phyloP scores from a whole-genome alignment of 2,329 filamentous ascomycete species.

The Zasmidium cellare region DNA sequence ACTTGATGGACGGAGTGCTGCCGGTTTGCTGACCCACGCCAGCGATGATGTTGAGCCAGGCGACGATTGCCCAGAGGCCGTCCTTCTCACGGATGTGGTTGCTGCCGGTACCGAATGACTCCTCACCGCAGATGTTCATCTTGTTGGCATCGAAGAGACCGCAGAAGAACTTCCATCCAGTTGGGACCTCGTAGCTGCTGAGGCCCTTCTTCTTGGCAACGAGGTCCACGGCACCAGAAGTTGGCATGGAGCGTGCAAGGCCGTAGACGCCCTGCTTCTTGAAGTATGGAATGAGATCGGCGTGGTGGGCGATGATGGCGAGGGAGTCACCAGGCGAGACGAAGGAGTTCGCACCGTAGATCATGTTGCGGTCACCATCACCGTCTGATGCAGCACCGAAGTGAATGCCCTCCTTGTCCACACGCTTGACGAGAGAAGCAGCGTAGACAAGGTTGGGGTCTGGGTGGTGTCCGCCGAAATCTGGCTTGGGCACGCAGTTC shows the following conservation, averaged over 20 bases:
- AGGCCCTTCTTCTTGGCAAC: constrained; percentile 94
- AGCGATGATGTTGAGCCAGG: constrained; percentile 98
- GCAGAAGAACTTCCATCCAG: constrained; percentile 99
- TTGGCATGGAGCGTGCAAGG: constrained; percentile 95
- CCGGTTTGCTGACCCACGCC: constrained; percentile 81
- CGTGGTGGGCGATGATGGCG: constrained; percentile 97
- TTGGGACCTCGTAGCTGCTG: constrained; percentile 92
- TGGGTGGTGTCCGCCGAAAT: constrained; percentile 96
- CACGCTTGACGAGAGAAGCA: constrained; percentile 87
- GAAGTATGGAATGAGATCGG: constrained; percentile 96
- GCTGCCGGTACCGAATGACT: constrained; percentile 95
- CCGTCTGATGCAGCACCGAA: constrained; percentile 97
- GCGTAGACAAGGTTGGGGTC: constrained; percentile 98
- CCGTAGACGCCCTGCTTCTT: constrained; percentile 95
- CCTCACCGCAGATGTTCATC: constrained; percentile 97
- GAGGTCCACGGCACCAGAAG: constrained; percentile 89
- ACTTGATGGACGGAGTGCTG: constrained; percentile 85
- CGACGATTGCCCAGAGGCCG: constrained; percentile 93
- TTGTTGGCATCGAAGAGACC: constrained; percentile 91
- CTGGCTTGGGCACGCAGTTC: constrained; percentile 87
- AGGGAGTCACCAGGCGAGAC: constrained; percentile 96
- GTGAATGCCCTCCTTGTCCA: constrained; percentile 87
- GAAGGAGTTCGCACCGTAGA: constrained; percentile 94
- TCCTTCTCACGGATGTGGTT: constrained; percentile 99
- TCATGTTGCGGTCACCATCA: constrained; percentile 99